phyloP scores from a whole-genome alignment of 2,329 filamentous ascomycete genomes.

The Raffaelea albimanens region DNA sequence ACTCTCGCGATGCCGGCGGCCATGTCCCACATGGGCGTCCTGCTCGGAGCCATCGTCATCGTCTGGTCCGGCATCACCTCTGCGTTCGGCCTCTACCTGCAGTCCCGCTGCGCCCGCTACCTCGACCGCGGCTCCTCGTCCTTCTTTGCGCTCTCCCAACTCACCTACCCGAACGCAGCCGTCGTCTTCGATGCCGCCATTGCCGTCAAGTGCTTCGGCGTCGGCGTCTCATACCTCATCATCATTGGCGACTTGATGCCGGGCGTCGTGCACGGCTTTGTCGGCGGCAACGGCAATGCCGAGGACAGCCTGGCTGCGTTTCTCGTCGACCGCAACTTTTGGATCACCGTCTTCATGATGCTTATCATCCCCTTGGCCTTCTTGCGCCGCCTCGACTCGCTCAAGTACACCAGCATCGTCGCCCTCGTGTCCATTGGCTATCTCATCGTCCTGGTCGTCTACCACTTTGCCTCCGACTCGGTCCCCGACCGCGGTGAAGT shows the following conservation, averaged over 20 bases:
- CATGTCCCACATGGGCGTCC: slow-evolving; percentile 89
- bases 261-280: slow-evolving; percentile 75
- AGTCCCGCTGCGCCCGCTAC: slow-evolving; percentile 86
- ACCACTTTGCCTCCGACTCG: slow-evolving; percentile 79
- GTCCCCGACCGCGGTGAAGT: slow-evolving; percentile 63
- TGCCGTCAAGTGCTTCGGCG: slow-evolving; percentile 95
- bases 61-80: slow-evolving; percentile 84
- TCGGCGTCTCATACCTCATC: slow-evolving; percentile 94
- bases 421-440: slow-evolving; percentile 92
- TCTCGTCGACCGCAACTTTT: slow-evolving; percentile 84
- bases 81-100: slow-evolving; percentile 89
- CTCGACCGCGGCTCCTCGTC: slow-evolving; percentile 80
- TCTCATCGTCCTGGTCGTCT: slow-evolving; percentile 83
- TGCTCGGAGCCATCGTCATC: slow-evolving; percentile 74
- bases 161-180: slow-evolving; percentile 93
- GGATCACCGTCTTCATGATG: slow-evolving; percentile 97
- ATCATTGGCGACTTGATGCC: slow-evolving; percentile 99
- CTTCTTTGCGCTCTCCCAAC: slow-evolving; percentile 93
- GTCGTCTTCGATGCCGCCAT: slow-evolving; percentile 95
- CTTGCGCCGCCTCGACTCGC: slow-evolving; percentile 78
- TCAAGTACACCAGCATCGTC: slow-evolving; percentile 93
- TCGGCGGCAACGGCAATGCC: slow-evolving; percentile 37
- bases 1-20: slow-evolving; percentile 93
- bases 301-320: slow-evolving; percentile 51
- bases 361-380: slow-evolving; percentile 93